phyloP scores from a whole-genome alignment of 2,329 filamentous ascomycete species.

The Cladosporium sp. region DNA sequence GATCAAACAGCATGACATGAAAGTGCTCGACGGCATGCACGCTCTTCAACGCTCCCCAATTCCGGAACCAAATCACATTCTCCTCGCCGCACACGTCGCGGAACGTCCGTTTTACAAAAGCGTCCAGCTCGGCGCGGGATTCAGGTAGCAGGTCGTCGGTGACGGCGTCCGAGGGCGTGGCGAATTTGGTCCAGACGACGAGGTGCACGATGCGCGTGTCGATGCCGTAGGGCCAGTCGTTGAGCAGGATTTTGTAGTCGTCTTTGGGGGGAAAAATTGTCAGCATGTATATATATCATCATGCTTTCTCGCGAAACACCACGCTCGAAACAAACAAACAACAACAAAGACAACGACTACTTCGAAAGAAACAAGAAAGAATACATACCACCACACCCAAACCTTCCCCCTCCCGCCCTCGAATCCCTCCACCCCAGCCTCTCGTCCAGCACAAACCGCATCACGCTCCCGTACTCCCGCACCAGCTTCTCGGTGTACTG shows the following conservation, averaged over 20 bases:
- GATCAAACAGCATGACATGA: constrained; percentile 83
- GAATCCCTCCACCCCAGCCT: constrained; percentile 68
- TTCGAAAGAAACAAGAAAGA: constrained; percentile 27
- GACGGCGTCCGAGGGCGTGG: constrained; percentile 67
- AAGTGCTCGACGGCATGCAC: constrained; percentile 89
- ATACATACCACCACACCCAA: constrained; percentile 44
- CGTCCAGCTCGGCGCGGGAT: constrained; percentile 64
- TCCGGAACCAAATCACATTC: constrained; percentile 84
- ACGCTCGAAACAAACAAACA: neutral
- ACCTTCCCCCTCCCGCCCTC: constrained; percentile 44
- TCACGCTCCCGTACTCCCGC: constrained; percentile 71
- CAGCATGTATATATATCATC: neutral
- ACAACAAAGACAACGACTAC: constrained; percentile 24
- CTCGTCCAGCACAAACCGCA: constrained; percentile 72
- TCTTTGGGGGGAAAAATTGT: constrained; percentile 36
- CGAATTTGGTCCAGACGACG: constrained; percentile 92
- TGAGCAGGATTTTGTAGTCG: constrained; percentile 75
- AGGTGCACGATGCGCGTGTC: constrained; percentile 77
- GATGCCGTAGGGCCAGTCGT: constrained; percentile 94
- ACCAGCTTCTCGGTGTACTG: constrained; percentile 67
- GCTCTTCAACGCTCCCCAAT: constrained; percentile 83
- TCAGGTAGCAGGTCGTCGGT: constrained; percentile 66
- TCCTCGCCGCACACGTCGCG: constrained; percentile 39
- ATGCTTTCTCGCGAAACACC: neutral
- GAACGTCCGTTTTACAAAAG: constrained; percentile 71